phyloP scores from a whole-genome alignment of 2,329 filamentous ascomycete genomes.

The Cladosporium halotolerans region DNA sequence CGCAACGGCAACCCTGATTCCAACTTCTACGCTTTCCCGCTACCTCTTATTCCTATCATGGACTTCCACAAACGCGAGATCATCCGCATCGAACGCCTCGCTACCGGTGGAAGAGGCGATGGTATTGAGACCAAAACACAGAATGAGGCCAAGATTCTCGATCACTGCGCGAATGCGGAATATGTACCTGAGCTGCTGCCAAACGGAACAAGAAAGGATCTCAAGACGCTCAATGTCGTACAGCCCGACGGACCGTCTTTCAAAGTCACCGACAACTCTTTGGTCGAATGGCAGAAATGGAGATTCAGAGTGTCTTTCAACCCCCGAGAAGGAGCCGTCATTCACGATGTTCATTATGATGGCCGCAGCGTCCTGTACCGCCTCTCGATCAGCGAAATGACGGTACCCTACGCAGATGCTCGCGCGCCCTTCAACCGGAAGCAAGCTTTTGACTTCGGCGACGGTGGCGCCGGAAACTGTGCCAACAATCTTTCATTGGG shows the following conservation, averaged over 20 bases:
- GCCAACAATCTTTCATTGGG: constrained; percentile 63
- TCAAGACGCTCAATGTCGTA: constrained; percentile 63
- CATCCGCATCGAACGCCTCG: constrained; percentile 27
- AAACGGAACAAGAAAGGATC: constrained; percentile 34
- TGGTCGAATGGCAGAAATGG: constrained; percentile 51
- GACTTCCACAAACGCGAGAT: constrained; percentile 24
- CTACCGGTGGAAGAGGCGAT: constrained; percentile 27
- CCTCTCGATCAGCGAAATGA: constrained; percentile 63
- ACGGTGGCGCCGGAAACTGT: constrained; percentile 59
- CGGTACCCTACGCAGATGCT: constrained; percentile 55
- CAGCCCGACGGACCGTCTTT: constrained; percentile 65
- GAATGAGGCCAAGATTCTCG: constrained; percentile 29
- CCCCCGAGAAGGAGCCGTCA: constrained; percentile 61
- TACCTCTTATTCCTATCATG: constrained; percentile 28
- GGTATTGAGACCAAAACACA: constrained; percentile 34
- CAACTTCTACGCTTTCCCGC: constrained; percentile 29
- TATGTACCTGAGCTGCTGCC: constrained; percentile 39
- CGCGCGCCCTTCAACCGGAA: constrained; percentile 62
- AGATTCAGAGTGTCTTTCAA: constrained; percentile 64
- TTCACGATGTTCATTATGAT: constrained; percentile 63
- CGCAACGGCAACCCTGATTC: constrained; percentile 41
- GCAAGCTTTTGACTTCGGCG: constrained; percentile 66
- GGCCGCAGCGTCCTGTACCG: constrained; percentile 60
- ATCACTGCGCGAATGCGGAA: constrained; percentile 48
- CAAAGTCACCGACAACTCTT: constrained; percentile 37